Percentiles rank a stretch among this genome's conserved stretches.
Conservation (phyloP, 2,329 filamentous ascomycete species). For the Monilinia polystroma region DNA sequence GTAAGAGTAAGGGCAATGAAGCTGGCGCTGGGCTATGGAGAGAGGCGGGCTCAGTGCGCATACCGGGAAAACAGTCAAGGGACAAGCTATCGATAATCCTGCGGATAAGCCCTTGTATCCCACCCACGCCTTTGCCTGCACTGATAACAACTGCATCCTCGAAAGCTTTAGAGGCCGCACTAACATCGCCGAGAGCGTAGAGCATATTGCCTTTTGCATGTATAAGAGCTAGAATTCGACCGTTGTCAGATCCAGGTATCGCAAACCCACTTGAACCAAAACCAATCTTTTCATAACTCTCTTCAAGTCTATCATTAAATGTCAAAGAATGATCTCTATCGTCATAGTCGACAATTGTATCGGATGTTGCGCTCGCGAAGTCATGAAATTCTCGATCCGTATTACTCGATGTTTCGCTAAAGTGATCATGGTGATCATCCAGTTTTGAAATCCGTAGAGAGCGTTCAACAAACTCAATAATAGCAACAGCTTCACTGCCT, state of each 20-base stretch:
- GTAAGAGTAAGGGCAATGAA: constrained; percentile 65
- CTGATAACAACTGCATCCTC: constrained; percentile 93
- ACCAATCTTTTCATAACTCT: constrained; percentile 40
- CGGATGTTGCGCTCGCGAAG: constrained; percentile 33
- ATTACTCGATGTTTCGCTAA: constrained; percentile 60
- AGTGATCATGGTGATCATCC: constrained; percentile 52
- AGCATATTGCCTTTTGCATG: constrained; percentile 99
- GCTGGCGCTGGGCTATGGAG: constrained; percentile 16
- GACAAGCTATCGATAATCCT: constrained; percentile 72
- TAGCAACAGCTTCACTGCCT: constrained; percentile 77
- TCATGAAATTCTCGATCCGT: constrained; percentile 39
- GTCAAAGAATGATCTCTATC: constrained; percentile 32
- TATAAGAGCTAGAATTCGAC: constrained; percentile 85
- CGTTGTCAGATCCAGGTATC: constrained; percentile 83
- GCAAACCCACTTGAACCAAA: constrained; percentile 82
- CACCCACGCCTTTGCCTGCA: constrained; percentile 65
- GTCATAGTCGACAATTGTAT: constrained; percentile 38
- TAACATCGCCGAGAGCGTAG: constrained; percentile 82
- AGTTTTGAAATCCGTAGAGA: constrained; percentile 56
- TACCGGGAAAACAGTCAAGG: constrained; percentile 45
- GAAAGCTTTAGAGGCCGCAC: constrained; percentile 80
- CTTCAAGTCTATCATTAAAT: constrained; percentile 26
- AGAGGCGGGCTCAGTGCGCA: constrained; percentile 33
- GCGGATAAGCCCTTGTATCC: constrained; percentile 75
- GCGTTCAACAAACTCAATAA: constrained; percentile 82